These are phyloP conservation scores for Chaetomium tenue DNA, from an alignment of 495 filamentous ascomycete genomes.

Conservation along the genomic window DNA sequence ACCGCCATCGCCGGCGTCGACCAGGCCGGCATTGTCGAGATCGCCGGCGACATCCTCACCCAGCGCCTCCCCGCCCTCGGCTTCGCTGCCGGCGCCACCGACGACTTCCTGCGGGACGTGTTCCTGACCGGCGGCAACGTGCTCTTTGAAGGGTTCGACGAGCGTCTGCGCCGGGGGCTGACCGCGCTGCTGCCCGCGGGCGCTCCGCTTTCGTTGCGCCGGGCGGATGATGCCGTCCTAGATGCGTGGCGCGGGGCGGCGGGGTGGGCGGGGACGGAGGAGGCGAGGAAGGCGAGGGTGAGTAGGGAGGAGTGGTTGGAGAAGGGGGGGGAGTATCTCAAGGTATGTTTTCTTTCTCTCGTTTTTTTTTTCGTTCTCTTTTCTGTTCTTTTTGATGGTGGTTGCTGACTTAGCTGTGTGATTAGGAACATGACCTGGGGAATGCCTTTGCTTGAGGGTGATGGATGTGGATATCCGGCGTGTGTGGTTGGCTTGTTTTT, in stretches of 20 bases:
- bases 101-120: slow-evolving; percentile 73
- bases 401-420: slow-evolving; percentile 15
- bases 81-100: slow-evolving; percentile 46
- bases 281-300: slow-evolving; percentile 53
- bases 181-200: slow-evolving; percentile 68
- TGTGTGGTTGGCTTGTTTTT: too few species aligned
- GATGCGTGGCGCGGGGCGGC: slow-evolving; percentile 95
- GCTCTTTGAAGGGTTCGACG: slow-evolving; percentile 81
- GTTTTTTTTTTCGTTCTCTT: slow-evolving; percentile 20
- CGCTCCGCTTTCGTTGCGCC: slow-evolving; percentile 61
- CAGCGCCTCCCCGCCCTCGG: slow-evolving; percentile 59
- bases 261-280: slow-evolving; percentile 60
- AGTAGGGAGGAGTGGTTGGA: slow-evolving; percentile 77
- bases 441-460: slow-evolving; percentile 53
- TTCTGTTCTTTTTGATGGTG: slow-evolving; percentile 5
- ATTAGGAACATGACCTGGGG: slow-evolving; percentile 76
- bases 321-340: slow-evolving; percentile 82
- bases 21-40: slow-evolving; percentile 89
- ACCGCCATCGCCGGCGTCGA: slow-evolving; percentile 87
- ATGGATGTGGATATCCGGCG: too few species aligned
- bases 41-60: slow-evolving; percentile 78
- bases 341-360: slow-evolving; percentile 53
- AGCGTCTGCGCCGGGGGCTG: slow-evolving; percentile 71
- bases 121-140: slow-evolving; percentile 95
- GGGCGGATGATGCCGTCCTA: slow-evolving; percentile 68